Evolutionary conservation across 495 filamentous ascomycete species (phyloP).

Genomic region (Monascus purpureus): DNA sequence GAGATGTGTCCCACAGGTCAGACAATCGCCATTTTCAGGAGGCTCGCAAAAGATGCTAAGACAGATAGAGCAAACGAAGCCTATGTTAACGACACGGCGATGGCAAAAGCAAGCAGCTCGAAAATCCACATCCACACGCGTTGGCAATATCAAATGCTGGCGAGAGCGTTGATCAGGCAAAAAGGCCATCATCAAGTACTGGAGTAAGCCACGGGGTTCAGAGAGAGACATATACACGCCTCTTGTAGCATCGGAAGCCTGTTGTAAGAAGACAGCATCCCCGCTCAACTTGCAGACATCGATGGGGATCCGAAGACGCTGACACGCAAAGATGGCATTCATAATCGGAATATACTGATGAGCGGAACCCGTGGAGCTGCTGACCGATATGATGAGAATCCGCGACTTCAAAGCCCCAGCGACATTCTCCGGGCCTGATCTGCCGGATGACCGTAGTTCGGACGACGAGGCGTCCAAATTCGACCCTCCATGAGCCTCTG

Average conservation of each 20-base stretch:
- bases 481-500: constrained; percentile 30
- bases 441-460: no score
- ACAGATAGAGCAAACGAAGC: constrained; percentile 91
- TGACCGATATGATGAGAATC: constrained; percentile 75
- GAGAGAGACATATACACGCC: constrained; percentile 71
- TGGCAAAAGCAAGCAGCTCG: constrained; percentile 96
- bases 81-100: constrained; percentile 75
- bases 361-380: constrained; percentile 68
- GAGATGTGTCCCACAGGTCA: constrained; percentile 83
- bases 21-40: constrained; percentile 53
- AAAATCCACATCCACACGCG: constrained; percentile 84
- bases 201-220: constrained; percentile 55
- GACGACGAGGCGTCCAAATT: constrained; percentile 16
- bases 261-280: constrained; percentile 84
- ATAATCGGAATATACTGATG: constrained; percentile 94
- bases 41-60: constrained; percentile 69
- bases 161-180: constrained; percentile 60
- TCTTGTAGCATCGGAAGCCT: constrained; percentile 78
- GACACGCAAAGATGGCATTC: constrained; percentile 94
- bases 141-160: constrained; percentile 54
- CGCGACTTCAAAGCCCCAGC: constrained; percentile 53
- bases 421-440: constrained; percentile 18
- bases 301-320: constrained; percentile 68
- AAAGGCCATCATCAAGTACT: constrained; percentile 95
- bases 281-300: constrained; percentile 79